Conservation (phyloP, 805 yeast genomes). For the Schwanniomyces pseudopolymorphus region DNA sequence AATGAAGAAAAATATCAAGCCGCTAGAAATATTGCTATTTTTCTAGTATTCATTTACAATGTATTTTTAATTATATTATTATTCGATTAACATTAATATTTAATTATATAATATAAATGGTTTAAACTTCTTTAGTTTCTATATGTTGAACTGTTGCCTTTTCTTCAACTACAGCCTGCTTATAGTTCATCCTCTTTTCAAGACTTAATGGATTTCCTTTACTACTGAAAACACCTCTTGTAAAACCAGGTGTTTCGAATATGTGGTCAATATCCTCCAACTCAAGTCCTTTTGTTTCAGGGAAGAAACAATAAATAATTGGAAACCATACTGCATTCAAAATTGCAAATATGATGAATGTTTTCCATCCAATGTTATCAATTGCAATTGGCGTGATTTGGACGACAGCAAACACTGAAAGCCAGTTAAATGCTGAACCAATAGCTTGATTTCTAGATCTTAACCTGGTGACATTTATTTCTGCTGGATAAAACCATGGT, state of each 20-base stretch:
- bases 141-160: neutral
- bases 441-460: slow-evolving; percentile 28
- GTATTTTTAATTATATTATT: too few relatives aligned
- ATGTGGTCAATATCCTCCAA: slow-evolving; percentile 9
- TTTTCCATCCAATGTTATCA: slow-evolving; percentile 28
- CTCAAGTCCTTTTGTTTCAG: slow-evolving; percentile 23
- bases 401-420: slow-evolving; percentile 27
- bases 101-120: neutral
- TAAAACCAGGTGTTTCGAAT: slow-evolving; percentile 5
- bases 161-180: neutral
- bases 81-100: too few relatives aligned
- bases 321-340: slow-evolving; percentile 16
- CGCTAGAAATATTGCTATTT: too few relatives aligned
- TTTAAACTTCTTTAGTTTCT: neutral
- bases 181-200: neutral
- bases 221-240: slow-evolving; percentile 3
- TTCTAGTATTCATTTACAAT: too few relatives aligned
- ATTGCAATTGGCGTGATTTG: slow-evolving; percentile 25
- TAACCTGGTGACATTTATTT: slow-evolving; percentile 28
- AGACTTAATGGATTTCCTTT: slow-evolving; percentile 1
- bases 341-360: slow-evolving; percentile 28
- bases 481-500: slow-evolving; percentile 32
- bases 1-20: too few relatives aligned
- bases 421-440: slow-evolving; percentile 29
- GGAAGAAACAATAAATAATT: slow-evolving; percentile 18